Evolutionary conservation across 2,329 filamentous ascomycete species (phyloP).

Genomic region (Ascochyta lentis): DNA sequence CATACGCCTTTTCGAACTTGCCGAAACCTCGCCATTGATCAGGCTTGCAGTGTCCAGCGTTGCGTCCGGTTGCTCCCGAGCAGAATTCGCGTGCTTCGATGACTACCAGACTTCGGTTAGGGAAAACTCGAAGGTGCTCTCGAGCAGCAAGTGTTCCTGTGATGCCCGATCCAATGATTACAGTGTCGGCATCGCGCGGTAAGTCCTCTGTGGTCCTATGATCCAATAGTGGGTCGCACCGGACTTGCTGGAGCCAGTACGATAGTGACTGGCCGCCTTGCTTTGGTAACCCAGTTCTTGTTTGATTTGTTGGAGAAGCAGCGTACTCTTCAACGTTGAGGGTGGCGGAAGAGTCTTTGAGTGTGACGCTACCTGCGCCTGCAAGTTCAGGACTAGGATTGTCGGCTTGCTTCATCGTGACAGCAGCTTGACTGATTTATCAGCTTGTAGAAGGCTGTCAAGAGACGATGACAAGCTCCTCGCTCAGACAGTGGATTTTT

Average conservation of each 20-base stretch:
- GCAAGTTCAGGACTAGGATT: conserved; percentile 7
- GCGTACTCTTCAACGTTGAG: conserved; percentile 31
- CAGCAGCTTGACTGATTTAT: too few species aligned
- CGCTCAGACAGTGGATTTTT: background rate
- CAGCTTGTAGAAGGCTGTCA: background rate
- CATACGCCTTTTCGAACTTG: conserved; percentile 37
- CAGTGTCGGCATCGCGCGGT: conserved; percentile 39
- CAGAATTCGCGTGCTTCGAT: conserved; percentile 41
- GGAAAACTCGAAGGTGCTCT: conserved; percentile 31
- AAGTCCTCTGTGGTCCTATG: conserved; percentile 40
- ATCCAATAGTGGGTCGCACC: conserved; percentile 32
- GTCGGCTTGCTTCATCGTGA: conserved; percentile 19
- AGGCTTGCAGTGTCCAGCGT: conserved; percentile 38
- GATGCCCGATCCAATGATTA: conserved; percentile 46
- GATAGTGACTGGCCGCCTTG: conserved; percentile 35
- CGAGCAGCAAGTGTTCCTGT: conserved; percentile 30
- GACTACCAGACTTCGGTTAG: conserved; percentile 25
- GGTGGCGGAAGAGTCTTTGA: conserved; percentile 15
- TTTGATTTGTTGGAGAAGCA: conserved; percentile 9
- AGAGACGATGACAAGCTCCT: background rate
- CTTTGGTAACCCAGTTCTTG: conserved; percentile 32
- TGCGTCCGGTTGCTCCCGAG: conserved; percentile 39
- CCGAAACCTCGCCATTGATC: conserved; percentile 36
- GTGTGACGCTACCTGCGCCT: conserved; percentile 13
- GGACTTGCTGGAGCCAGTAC: conserved; percentile 40